Conservation (phyloP, 306 rosid species). For the Prunus mira region DNA sequence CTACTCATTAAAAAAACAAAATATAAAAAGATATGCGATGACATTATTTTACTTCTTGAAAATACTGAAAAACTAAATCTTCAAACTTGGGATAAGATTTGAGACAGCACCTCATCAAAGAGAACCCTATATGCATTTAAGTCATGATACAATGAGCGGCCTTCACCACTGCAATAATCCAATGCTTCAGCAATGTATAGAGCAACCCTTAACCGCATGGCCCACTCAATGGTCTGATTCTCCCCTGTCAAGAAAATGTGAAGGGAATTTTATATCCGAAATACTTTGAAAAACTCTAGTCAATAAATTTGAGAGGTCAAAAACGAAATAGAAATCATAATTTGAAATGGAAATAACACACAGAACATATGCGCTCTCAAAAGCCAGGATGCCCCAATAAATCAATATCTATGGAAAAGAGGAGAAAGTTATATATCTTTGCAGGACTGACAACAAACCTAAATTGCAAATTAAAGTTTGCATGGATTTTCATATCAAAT, state of each 20-base stretch:
- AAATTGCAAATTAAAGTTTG: background rate
- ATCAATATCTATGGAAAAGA: background rate
- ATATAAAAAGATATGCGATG: background rate
- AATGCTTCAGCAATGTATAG: conserved; percentile 64
- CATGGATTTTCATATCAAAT: background rate
- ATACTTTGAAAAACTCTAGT: conserved; percentile 1
- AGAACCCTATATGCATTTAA: conserved; percentile 77
- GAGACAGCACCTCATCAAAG: conserved; percentile 62
- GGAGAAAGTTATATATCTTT: no score
- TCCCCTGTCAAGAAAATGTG: conserved; percentile 53
- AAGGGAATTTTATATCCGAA: conserved; percentile 2
- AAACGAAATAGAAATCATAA: background rate
- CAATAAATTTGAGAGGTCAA: background rate
- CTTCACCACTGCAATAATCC: conserved; percentile 58
- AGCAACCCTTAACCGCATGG: conserved; percentile 77
- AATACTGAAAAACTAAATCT: background rate
- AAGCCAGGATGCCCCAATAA: background rate
- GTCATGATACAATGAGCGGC: conserved; percentile 71
- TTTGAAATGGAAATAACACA: background rate
- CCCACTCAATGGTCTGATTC: conserved; percentile 82
- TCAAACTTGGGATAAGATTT: background rate
- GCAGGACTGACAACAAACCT: background rate
- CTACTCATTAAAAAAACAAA: background rate
- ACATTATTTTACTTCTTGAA: background rate
- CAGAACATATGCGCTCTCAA: background rate